phyloP scores from a whole-genome alignment of 306 rosid genomes.

The Prunus campanulata region DNA sequence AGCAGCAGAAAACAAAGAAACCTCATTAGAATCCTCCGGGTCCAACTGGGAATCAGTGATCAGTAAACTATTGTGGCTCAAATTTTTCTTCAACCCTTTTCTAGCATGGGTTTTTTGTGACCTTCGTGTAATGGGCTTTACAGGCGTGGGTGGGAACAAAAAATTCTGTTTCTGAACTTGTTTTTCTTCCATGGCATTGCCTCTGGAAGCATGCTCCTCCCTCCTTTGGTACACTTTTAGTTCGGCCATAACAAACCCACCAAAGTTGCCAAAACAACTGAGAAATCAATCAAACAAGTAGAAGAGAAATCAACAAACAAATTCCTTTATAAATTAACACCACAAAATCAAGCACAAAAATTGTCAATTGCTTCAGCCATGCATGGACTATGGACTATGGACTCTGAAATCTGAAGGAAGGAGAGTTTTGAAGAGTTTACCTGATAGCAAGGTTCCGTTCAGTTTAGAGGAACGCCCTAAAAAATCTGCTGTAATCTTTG shows the following conservation, averaged over 20 bases:
- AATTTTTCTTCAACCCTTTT: background rate
- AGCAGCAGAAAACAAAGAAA: background rate
- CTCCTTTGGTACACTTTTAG: background rate
- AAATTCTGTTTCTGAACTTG: background rate
- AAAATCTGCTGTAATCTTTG: background rate
- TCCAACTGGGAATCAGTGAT: background rate
- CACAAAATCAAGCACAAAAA: background rate
- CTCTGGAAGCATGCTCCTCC: background rate
- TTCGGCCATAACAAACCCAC: no score
- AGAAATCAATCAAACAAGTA: no score
- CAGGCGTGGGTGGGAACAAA: background rate
- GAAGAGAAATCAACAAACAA: no score
- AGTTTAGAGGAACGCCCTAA: no score
- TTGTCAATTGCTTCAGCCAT: background rate
- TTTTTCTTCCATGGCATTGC: background rate
- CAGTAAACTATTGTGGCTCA: background rate
- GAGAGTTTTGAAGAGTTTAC: background rate
- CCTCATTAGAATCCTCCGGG: background rate
- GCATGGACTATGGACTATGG: background rate
- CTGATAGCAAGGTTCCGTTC: background rate
- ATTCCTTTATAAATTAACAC: background rate
- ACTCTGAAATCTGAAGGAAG: background rate
- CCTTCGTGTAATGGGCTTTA: background rate
- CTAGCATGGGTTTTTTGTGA: background rate
- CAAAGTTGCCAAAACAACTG: no score